These are phyloP conservation scores for Hypocreales sp. DNA, from an alignment of 2,329 filamentous ascomycete genomes.

Conservation along the genomic window DNA sequence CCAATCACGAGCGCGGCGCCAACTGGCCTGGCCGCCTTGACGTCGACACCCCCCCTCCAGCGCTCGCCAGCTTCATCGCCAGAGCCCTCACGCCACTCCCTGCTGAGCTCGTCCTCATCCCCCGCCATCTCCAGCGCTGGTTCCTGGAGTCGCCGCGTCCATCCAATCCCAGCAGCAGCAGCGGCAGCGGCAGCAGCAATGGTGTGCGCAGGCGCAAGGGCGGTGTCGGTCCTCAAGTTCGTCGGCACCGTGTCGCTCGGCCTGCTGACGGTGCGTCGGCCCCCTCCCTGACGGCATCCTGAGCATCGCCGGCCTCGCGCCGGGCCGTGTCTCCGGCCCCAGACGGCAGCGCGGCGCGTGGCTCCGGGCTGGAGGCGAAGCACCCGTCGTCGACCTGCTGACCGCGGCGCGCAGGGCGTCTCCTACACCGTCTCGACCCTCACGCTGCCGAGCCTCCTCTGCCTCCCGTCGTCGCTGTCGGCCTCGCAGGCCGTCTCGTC, in stretches of 20 bases:
- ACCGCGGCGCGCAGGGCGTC: constrained; percentile 46
- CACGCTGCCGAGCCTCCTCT: constrained; percentile 65
- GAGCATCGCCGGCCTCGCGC: neutral
- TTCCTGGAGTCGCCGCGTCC: too few relatives aligned
- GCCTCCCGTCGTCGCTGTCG: constrained; percentile 58
- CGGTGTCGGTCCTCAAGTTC: constrained; percentile 71
- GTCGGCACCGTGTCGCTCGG: constrained; percentile 83
- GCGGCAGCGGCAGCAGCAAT: constrained; percentile 27
- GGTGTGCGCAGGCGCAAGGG: constrained; percentile 38
- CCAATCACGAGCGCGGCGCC: neutral
- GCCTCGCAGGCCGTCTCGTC: constrained; percentile 57
- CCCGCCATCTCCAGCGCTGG: neutral
- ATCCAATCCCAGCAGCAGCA: too few relatives aligned
- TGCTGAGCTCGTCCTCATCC: too few relatives aligned
- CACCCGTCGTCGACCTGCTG: too few relatives aligned
- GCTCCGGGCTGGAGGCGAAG: too few relatives aligned
- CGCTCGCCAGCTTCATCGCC: neutral
- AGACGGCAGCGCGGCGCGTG: too few relatives aligned
- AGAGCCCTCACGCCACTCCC: too few relatives aligned
- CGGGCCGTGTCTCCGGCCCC: too few relatives aligned
- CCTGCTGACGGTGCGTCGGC: constrained; percentile 59
- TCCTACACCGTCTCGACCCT: constrained; percentile 72
- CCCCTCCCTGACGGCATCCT: constrained; percentile 4
- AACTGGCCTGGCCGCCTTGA: constrained; percentile 1
- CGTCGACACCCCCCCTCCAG: neutral